Conservation (phyloP, 2,329 filamentous ascomycete species). For the Penicillium rolfsii region DNA sequence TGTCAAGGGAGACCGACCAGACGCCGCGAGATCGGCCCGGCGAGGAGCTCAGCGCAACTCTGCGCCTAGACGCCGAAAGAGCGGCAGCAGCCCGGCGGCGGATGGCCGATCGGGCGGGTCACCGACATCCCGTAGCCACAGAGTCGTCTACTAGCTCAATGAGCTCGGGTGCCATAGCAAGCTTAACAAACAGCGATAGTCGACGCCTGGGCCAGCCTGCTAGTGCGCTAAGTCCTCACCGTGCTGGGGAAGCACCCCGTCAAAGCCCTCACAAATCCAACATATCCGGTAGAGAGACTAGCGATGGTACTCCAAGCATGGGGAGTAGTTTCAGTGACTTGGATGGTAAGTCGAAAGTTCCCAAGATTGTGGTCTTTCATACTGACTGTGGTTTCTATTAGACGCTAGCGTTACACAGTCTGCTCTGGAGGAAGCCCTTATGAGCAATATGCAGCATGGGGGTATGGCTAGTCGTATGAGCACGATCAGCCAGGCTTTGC, state of each 20-base stretch:
- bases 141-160: slow-evolving; percentile 44
- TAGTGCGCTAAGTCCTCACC: slow-evolving; percentile 47
- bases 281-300: slow-evolving; percentile 48
- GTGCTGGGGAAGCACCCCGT: slow-evolving; percentile 53
- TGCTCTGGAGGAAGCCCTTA: slow-evolving; percentile 65
- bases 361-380: neutral
- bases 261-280: slow-evolving; percentile 51
- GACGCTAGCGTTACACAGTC: slow-evolving; percentile 67
- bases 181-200: slow-evolving; percentile 27
- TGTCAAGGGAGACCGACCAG: slow-evolving; percentile 33
- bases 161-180: slow-evolving; percentile 41
- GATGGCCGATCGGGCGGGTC: slow-evolving; percentile 30
- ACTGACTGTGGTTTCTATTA: slow-evolving; percentile 27
- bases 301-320: slow-evolving; percentile 63
- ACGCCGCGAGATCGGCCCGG: slow-evolving; percentile 26
- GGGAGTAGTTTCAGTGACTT: slow-evolving; percentile 69
- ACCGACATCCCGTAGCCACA: slow-evolving; percentile 23
- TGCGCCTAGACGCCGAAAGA: slow-evolving; percentile 42
- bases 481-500: slow-evolving; percentile 57
- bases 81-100: slow-evolving; percentile 34
- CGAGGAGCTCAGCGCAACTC: slow-evolving; percentile 47
- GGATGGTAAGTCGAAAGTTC: slow-evolving; percentile 52
- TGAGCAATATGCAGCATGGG: slow-evolving; percentile 64
- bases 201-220: slow-evolving; percentile 23
- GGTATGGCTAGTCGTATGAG: slow-evolving; percentile 55